These are phyloP conservation scores for Poa pratensis DNA, from an alignment of 176 grass and related monocot genomes.

Conservation along the genomic window DNA sequence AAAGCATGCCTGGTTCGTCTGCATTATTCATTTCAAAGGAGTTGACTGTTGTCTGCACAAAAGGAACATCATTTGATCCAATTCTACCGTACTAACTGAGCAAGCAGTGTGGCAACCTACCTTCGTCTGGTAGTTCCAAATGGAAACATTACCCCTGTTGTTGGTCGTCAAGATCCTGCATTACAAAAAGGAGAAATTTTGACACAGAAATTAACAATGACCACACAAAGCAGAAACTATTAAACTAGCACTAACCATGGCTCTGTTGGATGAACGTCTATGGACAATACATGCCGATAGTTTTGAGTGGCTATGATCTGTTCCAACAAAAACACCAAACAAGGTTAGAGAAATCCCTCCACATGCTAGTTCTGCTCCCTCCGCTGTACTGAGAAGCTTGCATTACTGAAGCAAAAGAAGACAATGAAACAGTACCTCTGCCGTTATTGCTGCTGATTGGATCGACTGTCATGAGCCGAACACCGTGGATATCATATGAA, in stretches of 20 bases:
- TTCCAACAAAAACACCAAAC: not conserved
- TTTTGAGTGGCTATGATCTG: not conserved
- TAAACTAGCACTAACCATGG: not conserved
- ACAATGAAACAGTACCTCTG: not conserved
- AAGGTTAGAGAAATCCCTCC: not conserved
- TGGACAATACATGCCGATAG: not conserved
- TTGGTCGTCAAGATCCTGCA: conserved; percentile 5
- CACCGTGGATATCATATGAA: not conserved
- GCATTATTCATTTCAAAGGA: not conserved
- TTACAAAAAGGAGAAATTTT: not conserved
- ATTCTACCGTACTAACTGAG: not conserved
- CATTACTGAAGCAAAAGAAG: not conserved
- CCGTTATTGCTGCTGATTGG: not conserved
- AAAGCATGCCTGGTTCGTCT: not conserved
- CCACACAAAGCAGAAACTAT: not conserved
- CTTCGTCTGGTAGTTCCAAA: not conserved
- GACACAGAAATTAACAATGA: not conserved
- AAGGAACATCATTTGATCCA: not conserved
- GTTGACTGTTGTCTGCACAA: not conserved
- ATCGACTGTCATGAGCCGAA: not conserved
- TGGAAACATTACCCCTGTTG: conserved; percentile 6
- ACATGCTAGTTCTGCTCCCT: not conserved
- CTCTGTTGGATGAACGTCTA: not conserved
- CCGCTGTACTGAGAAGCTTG: not conserved
- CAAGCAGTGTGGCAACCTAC: not conserved